Evolutionary conservation across 139 green algal genomes (phyloP), one percentile per base, ranked within the genome.

Genomic region (Tetradesmus lagerheimii): DNA sequence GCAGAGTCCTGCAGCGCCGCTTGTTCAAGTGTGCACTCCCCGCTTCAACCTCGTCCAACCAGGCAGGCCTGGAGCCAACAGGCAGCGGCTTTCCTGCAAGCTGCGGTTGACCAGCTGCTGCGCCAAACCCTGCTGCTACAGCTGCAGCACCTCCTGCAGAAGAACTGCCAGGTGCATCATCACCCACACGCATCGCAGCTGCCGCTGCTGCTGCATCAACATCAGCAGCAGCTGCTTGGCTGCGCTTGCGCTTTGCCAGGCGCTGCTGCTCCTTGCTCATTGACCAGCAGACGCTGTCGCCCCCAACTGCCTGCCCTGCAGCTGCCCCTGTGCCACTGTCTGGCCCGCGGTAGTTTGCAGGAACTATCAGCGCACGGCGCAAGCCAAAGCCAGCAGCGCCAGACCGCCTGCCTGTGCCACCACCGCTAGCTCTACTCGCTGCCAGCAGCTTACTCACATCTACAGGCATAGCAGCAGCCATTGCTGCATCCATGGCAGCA

Each of bases 1-100:
- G 16, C 39, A 50, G 50, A 9, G n/a, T 20, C 85, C n/a, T 47
- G 16, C 41, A 66, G 23, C 45, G 85, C 43, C 74, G 43, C 41
- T 83, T 89, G 85, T 89, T 89, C 39, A 89, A 64, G 8, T 83
- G 71, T 8, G 53, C 64, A n/a, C 31, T 89, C 45, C 85, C 71
- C 1, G 27, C 45, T 4, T 84, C 71, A 25, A 50, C 85, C 31
- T 83, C 38, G 18, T 31, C 43, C 15, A 89, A 34, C 71, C 74
- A 84, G 15, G 39, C 74, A 50, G 74, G 71, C n/a, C 83, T 35
- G 23, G 83, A 64, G 9, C 64, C 83, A 57, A 41, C 29, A 18
- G 64, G 47, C 38, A 88, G 20, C 5, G 83, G 38, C 41, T n/a
- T 88, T 16, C 45, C 85, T 83, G 67, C n/a, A 23, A 47, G 85